Evolutionary conservation across 108 stramenopile species (phyloP), one percentile per base, ranked within the genome.

Genomic region (Pelagomonas calceolata): DNA sequence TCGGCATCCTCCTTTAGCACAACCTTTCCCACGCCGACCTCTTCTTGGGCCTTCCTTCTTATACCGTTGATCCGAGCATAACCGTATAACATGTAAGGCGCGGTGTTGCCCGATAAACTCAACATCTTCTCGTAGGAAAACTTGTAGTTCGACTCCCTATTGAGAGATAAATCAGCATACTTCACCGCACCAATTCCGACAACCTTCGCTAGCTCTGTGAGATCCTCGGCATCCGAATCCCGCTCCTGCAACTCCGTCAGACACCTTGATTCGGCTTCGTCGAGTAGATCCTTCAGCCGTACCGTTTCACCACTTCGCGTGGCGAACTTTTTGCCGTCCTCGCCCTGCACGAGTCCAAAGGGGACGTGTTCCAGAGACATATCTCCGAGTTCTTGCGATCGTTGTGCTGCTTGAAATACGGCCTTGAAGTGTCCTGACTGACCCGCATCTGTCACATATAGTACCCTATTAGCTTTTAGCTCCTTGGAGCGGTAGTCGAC

Each of bases 121-220:
- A 99, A 84, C 98, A 99, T 99, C 67, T 92, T 78, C 30, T 91
- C 95, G 78, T 98, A 99, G 84, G 89, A 92, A 82, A 99, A 99
- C 39, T 87, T 79, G 85, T 99, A 99, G 78, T 96, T 92, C 15
- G 95, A 94, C 70, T 88, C 89, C 14, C 96, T 92, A 82, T 97
- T 93, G 88, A 98, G 90, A 69, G 90, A 89, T 34, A 98, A 80
- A 76, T 99, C 98, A 9, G 94, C 94, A 80, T 99, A 99, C 79
- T 99, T 99, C 35, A 98, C 97, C 30, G 95, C 96, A 70, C 95
- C 95, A 66, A 97, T 95, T 34, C 98, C 98, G 31, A 99, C 90
- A 65, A 91, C 90, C 36, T 77, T 84, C 21, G 88, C 86, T 39
- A 87, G 82, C 9, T 69, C 69, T 36, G 92, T 81, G 64, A 91